These are phyloP conservation scores for Dendrobium huoshanense DNA, from an alignment of 106 monocot species.

Conservation along the genomic window DNA sequence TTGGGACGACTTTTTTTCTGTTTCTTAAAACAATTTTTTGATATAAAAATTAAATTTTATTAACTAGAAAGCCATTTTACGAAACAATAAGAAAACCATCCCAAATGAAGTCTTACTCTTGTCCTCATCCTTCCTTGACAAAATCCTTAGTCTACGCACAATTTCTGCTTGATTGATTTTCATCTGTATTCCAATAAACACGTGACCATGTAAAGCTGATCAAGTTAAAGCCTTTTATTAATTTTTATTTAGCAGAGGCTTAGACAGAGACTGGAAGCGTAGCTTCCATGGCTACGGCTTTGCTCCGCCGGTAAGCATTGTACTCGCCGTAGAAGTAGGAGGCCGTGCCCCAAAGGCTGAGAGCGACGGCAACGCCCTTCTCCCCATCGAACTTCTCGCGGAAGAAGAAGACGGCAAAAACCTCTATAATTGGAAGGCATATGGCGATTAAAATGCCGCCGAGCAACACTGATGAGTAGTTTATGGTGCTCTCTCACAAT, in stretches of 20 bases:
- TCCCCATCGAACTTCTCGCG: conserved; percentile 6
- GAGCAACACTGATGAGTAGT: neutral
- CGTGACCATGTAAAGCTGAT: no score
- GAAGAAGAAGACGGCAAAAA: conserved; percentile 12
- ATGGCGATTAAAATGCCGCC: conserved; percentile 10
- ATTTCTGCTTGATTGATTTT: no score
- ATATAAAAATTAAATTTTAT: no score
- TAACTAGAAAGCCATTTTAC: no score
- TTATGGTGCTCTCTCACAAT: no score
- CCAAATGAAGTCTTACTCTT: no score
- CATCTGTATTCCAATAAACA: no score
- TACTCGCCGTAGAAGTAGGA: conserved; percentile 59
- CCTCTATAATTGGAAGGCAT: conserved; percentile 8
- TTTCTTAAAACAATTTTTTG: no score
- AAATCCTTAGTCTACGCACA: no score
- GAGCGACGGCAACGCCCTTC: conserved; percentile 8
- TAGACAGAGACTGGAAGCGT: neutral
- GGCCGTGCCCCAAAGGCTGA: conserved; percentile 46
- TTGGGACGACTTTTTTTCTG: no score
- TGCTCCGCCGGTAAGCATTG: neutral
- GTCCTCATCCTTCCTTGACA: no score
- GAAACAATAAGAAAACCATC: no score
- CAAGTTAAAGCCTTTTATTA: neutral
- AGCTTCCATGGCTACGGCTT: neutral
- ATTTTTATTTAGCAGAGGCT: neutral